phyloP scores from a whole-genome alignment of 768 basidiomycete genomes.

The Tylopilus plumbeoviolaceoides region DNA sequence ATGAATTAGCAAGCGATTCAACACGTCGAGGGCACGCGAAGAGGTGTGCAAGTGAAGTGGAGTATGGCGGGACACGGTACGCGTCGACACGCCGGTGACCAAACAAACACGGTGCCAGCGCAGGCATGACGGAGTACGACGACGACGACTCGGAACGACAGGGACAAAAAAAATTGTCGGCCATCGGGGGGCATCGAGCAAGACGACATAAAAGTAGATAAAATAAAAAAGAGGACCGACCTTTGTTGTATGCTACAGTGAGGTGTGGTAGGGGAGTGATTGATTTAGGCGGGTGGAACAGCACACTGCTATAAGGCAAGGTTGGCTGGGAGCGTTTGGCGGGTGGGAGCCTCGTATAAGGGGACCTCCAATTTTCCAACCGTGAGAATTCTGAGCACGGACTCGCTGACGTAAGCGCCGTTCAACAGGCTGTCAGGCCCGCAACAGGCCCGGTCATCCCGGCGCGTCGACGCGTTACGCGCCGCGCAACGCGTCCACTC shows the following conservation, averaged over 20 bases:
- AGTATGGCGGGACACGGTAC: slow-evolving; percentile 25
- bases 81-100: slow-evolving; percentile 37
- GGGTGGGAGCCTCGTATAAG: slow-evolving; percentile 37
- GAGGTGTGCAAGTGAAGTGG: slow-evolving; percentile 28
- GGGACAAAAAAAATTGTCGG: slow-evolving; percentile 2
- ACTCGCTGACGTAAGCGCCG: slow-evolving; percentile 33
- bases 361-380: slow-evolving; percentile 28
- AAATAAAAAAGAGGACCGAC: slow-evolving; percentile 22
- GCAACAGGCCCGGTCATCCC: slow-evolving; percentile 20
- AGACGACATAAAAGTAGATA: slow-evolving; percentile 21
- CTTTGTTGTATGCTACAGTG: slow-evolving; percentile 30
- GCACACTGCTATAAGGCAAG: slow-evolving; percentile 36
- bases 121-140: slow-evolving; percentile 20
- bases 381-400: slow-evolving; percentile 34
- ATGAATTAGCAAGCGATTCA: slow-evolving; percentile 33
- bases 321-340: slow-evolving; percentile 35
- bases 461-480: slow-evolving; percentile 18
- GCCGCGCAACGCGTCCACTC: not conserved
- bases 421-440: slow-evolving; percentile 28
- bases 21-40: slow-evolving; percentile 37
- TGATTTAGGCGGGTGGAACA: slow-evolving; percentile 34
- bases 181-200: slow-evolving; percentile 22
- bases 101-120: slow-evolving; percentile 32
- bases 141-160: slow-evolving; percentile 22
- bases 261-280: slow-evolving; percentile 21